Percentiles rank a stretch among this genome's conserved stretches.
Conservation (phyloP, 495 filamentous ascomycete genomes). For the Trichoderma erinaceum region DNA sequence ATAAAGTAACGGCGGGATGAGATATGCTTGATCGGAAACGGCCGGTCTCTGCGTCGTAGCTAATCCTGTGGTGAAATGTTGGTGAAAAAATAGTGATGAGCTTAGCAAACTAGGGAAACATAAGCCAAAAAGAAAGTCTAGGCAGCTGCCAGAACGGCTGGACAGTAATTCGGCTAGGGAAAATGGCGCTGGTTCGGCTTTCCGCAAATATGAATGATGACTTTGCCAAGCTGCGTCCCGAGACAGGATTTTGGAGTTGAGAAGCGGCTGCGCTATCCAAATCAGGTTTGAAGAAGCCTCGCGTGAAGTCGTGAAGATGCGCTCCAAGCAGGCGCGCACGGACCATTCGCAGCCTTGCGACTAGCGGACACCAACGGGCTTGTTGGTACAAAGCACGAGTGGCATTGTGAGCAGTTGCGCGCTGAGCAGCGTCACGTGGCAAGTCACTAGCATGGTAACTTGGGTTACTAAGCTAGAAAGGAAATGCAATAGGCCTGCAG, state of each 20-base stretch:
- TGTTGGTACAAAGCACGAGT: neutral
- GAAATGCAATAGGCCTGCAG: neutral
- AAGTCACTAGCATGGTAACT: neutral
- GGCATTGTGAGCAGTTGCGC: neutral
- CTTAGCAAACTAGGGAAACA: neutral
- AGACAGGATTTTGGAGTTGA: neutral
- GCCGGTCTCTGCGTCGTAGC: neutral
- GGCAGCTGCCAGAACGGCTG: neutral
- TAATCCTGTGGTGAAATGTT: neutral
- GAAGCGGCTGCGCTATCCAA: conserved; percentile 16
- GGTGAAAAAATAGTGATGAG: neutral
- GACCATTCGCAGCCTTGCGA: conserved; percentile 11
- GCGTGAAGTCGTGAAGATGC: conserved; percentile 12
- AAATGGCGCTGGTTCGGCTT: neutral
- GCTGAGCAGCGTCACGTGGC: neutral
- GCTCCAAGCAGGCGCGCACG: conserved; percentile 17
- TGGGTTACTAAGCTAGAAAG: neutral
- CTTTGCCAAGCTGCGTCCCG: neutral
- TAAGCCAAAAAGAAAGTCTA: neutral
- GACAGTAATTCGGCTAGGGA: neutral
- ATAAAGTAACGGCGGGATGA: neutral
- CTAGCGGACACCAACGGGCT: neutral
- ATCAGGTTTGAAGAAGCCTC: neutral
- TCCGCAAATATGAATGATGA: neutral
- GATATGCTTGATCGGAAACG: neutral